phyloP scores from a whole-genome alignment of 495 filamentous ascomycete genomes.

The Trichoderma gamsii region DNA sequence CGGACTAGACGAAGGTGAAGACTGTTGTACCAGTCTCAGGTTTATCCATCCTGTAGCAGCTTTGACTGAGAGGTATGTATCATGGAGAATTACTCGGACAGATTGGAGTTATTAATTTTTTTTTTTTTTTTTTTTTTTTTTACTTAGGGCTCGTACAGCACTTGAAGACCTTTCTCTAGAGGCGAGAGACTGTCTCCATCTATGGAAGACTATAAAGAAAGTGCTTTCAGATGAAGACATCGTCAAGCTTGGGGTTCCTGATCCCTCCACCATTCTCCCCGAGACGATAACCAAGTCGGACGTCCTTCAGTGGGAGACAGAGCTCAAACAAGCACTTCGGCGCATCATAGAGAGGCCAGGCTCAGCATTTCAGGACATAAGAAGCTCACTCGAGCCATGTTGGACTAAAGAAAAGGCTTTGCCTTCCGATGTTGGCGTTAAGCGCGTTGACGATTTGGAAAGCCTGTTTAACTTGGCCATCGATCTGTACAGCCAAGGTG shows the following conservation, averaged over 20 bases:
- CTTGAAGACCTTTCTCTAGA: conserved; percentile 58
- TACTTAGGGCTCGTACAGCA: conserved; percentile 47
- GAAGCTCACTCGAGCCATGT: conserved; percentile 27
- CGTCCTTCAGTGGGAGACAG: conserved; percentile 57
- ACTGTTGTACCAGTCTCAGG: conserved; percentile 50
- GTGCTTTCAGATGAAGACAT: conserved; percentile 41
- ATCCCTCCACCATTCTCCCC: conserved; percentile 40
- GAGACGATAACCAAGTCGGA: conserved; percentile 50
- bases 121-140: background rate
- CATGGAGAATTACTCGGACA: no score
- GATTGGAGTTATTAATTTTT: background rate
- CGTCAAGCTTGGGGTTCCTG: conserved; percentile 36
- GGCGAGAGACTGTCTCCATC: conserved; percentile 58
- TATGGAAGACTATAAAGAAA: conserved; percentile 57
- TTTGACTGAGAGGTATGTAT: conserved; percentile 46
- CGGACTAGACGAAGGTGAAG: conserved; percentile 36
- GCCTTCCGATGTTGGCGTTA: background rate
- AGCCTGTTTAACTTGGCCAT: conserved; percentile 53
- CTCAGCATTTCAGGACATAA: conserved; percentile 55
- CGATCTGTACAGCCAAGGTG: conserved; percentile 55
- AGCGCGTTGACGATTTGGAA: conserved; percentile 21
- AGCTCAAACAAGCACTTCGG: conserved; percentile 52
- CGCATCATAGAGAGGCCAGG: conserved; percentile 53
- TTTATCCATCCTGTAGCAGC: conserved; percentile 64
- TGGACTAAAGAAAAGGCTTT: background rate